A percentile compares a stretch with the other conserved stretches of the same genome.
Evolutionary conservation across 352 stramenopile genomes (phyloP).

Genomic region (Phytophthora tentaculata): DNA sequence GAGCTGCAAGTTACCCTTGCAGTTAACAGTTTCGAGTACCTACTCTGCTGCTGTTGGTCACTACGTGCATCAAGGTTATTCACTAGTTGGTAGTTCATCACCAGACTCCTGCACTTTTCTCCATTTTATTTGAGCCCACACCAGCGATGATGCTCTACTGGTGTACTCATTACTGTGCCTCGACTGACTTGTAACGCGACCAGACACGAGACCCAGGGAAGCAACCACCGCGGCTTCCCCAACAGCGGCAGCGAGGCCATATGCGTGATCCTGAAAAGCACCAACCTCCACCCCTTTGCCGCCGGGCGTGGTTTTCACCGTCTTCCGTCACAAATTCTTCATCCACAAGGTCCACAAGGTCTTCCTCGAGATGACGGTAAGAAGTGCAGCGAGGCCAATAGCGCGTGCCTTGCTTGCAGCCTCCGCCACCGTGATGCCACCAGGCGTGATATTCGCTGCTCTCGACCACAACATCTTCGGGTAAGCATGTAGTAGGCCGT

Average conservation of each 20-base stretch:
- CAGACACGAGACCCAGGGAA: background rate
- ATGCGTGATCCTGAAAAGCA: background rate
- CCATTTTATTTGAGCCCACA: too few relatives aligned
- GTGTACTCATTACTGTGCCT: too few relatives aligned
- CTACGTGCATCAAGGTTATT: too few relatives aligned
- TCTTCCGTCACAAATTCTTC: background rate
- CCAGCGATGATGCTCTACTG: too few relatives aligned
- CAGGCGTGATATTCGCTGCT: background rate
- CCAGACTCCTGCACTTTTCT: too few relatives aligned
- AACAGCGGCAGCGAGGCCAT: background rate
- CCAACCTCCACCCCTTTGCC: background rate
- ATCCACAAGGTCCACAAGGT: background rate
- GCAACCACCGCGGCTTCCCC: background rate
- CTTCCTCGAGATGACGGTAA: background rate
- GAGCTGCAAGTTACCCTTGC: background rate
- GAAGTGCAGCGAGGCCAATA: background rate
- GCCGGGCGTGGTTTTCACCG: background rate
- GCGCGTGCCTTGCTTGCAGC: background rate
- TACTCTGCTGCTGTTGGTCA: too few relatives aligned
- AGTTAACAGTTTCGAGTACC: background rate
- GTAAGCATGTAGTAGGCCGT: background rate
- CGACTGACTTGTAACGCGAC: too few relatives aligned
- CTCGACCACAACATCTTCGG: background rate
- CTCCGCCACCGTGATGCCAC: background rate
- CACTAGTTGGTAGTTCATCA: too few relatives aligned